Evolutionary conservation across 1,284 basidiomycete species (phyloP).

Genomic region (Trichosporon inkin): DNA sequence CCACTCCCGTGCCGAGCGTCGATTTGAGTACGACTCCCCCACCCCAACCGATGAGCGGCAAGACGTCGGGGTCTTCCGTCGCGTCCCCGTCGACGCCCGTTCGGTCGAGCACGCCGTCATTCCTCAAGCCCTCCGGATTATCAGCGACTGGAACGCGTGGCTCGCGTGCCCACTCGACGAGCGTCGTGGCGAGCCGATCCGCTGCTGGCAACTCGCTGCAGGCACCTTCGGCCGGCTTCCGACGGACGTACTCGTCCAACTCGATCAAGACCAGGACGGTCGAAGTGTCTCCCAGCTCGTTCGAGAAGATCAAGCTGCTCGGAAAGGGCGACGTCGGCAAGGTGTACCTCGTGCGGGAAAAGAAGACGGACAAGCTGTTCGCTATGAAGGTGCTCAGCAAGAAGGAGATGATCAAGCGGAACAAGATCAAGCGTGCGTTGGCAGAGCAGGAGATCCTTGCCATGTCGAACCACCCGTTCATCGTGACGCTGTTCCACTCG

Average conservation of each 20-base stretch:
- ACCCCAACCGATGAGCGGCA: constrained; percentile 53
- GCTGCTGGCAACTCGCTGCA: not conserved
- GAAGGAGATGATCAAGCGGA: constrained; percentile 96
- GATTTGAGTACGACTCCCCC: constrained; percentile 26
- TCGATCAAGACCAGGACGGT: constrained; percentile 92
- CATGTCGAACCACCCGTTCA: constrained; percentile 94
- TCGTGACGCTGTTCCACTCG: constrained; percentile 93
- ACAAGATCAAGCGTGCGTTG: constrained; percentile 94
- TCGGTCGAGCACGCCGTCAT: constrained; percentile 30
- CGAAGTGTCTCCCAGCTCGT: constrained; percentile 84
- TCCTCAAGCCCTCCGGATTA: constrained; percentile 50
- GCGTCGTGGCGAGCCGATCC: constrained; percentile 15
- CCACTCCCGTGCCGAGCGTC: constrained; percentile 8
- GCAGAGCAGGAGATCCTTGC: constrained; percentile 96
- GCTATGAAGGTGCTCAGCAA: constrained; percentile 98
- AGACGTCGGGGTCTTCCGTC: constrained; percentile 57
- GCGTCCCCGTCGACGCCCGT: constrained; percentile 59
- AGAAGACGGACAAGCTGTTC: constrained; percentile 86
- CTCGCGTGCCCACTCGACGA: constrained; percentile 27
- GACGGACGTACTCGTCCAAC: constrained; percentile 92
- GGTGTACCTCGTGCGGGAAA: constrained; percentile 92
- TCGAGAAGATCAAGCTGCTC: constrained; percentile 89
- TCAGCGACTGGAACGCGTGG: constrained; percentile 33
- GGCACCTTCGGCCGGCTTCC: constrained; percentile 60
- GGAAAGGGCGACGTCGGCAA: constrained; percentile 95